Evolutionary conservation across 2,329 filamentous ascomycete genomes (phyloP), one percentile per base, ranked within the genome.

Genomic region (Chaetoscypha palmicola): DNA sequence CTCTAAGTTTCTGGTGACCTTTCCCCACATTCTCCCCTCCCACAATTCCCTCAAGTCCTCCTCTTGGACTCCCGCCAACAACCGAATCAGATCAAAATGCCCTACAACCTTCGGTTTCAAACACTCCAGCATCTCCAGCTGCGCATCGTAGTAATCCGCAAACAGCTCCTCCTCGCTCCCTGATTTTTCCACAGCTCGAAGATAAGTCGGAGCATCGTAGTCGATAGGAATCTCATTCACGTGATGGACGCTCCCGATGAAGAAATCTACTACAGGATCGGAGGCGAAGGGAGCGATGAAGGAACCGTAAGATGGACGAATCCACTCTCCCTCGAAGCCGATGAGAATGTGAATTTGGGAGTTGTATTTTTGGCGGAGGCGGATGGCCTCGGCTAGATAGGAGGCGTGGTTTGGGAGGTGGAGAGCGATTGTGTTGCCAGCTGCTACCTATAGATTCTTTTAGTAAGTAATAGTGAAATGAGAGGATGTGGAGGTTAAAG

Each of bases 321-420:
- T 92, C 81, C 87, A 98, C 63, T 98, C 92, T 42, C 79, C 78
- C 65, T 98, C 92, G 62, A 97, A 95, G 35, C 87, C 92, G 60
- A 98, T 80, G 33, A 95, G 73, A 52, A 98, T 73, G 43, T 81
- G 72, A 56, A 98, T 89, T 51, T 81, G 71, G 7, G 68, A 59
- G 4, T 76, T 72, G 66, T 96, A 96, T 52, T 74, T 76, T 2
- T 67, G 63, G 43, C 83, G 83, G 22, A 98, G 71, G 24, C 84
- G 79, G 41, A 72, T 65, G 7, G 92, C 90, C 67, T 95, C 87
- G 41, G 65, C 49, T 53, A 91, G 76, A 67, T 89, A 98, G 34
- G 79, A 76, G 23, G 78, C 72, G 65, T 87, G 87, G 1, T 77
- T 72, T 10, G 71, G 66, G 4, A 62, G 57, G 2, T 83, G 70